Base-by-base conservation (phyloP, 2,329 filamentous ascomycete species). In the Diaporthe ilicicola region DNA sequence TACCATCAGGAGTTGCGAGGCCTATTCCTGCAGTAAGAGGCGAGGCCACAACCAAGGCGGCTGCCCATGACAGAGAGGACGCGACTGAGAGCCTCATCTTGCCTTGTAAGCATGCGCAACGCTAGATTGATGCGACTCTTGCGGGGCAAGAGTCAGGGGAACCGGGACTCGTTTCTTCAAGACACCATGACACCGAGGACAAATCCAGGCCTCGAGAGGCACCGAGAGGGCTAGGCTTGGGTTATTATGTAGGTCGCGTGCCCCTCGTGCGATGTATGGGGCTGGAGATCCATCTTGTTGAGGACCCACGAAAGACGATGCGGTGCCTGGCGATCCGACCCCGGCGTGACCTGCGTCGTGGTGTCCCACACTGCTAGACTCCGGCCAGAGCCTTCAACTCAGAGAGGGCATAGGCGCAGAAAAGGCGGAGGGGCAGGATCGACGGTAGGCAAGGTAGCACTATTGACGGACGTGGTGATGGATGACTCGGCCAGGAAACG, bases 71-170 rank as follows among this genome's bases (percentile, higher is more conserved):
- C 3, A 71, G 51, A 32, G 51, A 65, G 42, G 68, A 68, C 32
- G 39, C 51, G 22, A 71, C 62, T 4, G 71, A 69, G 9, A 61
- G 17, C 69, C 65, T 71, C 71, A 73, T 73, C 13, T 72, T 70
- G 71, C 32, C 53, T 37, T 50, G 17, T 27, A 32, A 59, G 22
- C 17, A 24, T 39, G 53, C 65, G 12, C 53, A 29, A 51, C 6
- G 44, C 27, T 42, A 42, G 32, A 32, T 29, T 29, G 46, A 27
- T 37, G 50, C 27, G 42, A 4, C 8, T 48, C 46, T 44, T 27
- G 39, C 50, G 51, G 53, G 44, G 29, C 44, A 61, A 42, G 15
- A 42, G 61, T 67, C 13, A 39, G 37, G 27, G 34, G 24, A 39
- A 37, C 29, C 12, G 34, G 56, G 55, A 48, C 51, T 62, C 56